Percentiles rank a stretch among this genome's conserved stretches.
phyloP scores from a whole-genome alignment of 2,329 filamentous ascomycete species.

The Aspergillus ochraceus region DNA sequence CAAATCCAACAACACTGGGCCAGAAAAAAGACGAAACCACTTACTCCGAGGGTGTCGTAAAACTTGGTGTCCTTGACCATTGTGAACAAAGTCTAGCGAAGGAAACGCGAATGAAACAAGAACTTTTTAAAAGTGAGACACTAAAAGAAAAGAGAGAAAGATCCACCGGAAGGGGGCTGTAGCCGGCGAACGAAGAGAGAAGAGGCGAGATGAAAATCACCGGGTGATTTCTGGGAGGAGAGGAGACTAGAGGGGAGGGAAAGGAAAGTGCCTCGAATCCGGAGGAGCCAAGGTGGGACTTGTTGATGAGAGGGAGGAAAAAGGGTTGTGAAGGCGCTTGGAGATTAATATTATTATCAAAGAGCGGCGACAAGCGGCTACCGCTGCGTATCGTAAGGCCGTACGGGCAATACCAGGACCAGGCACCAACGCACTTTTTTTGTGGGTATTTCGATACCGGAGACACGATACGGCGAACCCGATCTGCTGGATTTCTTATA shows the following conservation, averaged over 20 bases:
- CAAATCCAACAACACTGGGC: background rate
- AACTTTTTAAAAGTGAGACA: constrained; percentile 17
- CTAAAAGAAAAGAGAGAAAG: constrained; percentile 11
- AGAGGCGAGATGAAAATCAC: constrained; percentile 11
- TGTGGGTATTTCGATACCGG: constrained; percentile 14
- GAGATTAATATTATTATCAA: constrained; percentile 7
- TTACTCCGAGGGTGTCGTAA: constrained; percentile 51
- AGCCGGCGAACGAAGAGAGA: constrained; percentile 1
- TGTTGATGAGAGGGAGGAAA: constrained; percentile 8
- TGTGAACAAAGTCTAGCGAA: constrained; percentile 28
- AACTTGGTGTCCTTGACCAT: constrained; percentile 55
- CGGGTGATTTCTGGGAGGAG: constrained; percentile 3
- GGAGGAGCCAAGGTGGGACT: constrained; percentile 11
- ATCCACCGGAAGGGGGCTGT: background rate
- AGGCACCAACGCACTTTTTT: constrained; percentile 15
- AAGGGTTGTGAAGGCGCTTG: constrained; percentile 18
- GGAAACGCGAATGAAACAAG: constrained; percentile 11
- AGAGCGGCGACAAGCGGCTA: constrained; percentile 6
- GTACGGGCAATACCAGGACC: constrained; percentile 15
- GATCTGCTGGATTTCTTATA: too few species aligned
- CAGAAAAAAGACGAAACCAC: constrained; percentile 16
- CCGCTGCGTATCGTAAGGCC: background rate
- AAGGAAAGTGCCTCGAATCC: constrained; percentile 11
- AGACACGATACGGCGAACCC: constrained; percentile 15
- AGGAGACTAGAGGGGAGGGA: constrained; percentile 11